A percentile compares a stretch with the other conserved stretches of the same genome.
These are phyloP conservation scores for Suillus luteus DNA, from an alignment of 768 basidiomycete species.

Conservation along the genomic window DNA sequence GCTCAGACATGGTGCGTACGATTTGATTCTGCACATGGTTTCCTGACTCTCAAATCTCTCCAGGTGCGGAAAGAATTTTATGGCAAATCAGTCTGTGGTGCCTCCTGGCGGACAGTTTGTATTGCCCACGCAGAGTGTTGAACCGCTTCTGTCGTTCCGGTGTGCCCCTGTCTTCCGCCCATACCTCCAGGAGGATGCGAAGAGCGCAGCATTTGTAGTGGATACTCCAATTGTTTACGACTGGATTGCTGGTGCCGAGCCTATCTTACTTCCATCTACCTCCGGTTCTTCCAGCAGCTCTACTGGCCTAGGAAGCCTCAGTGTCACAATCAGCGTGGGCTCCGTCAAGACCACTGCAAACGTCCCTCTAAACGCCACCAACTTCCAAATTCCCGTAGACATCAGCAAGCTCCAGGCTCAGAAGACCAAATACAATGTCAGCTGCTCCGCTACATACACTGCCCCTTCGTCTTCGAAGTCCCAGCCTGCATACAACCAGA, in stretches of 20 bases:
- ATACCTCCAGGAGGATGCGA: slow-evolving; percentile 45
- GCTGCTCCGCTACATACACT: slow-evolving; percentile 37
- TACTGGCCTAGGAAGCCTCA: slow-evolving; percentile 15
- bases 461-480: slow-evolving; percentile 9
- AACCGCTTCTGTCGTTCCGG: slow-evolving; percentile 46
- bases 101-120: slow-evolving; percentile 50
- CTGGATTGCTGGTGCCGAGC: slow-evolving; percentile 36
- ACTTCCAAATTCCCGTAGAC: slow-evolving; percentile 37
- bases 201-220: slow-evolving; percentile 32
- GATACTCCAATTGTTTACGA: slow-evolving; percentile 41
- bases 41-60: background rate
- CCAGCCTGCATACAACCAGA: slow-evolving; percentile 20
- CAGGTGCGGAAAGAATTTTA: slow-evolving; percentile 57
- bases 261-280: slow-evolving; percentile 27
- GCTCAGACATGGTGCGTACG: slow-evolving; percentile 31
- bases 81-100: slow-evolving; percentile 40
- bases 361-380: slow-evolving; percentile 42
- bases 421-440: slow-evolving; percentile 32
- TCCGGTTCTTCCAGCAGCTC: slow-evolving; percentile 2
- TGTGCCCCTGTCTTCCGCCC: slow-evolving; percentile 50
- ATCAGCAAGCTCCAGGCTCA: slow-evolving; percentile 33
- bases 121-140: slow-evolving; percentile 33
- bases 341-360: slow-evolving; percentile 24
- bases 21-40: background rate
- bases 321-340: slow-evolving; percentile 36